phyloP scores from a whole-genome alignment of 129 eudicot genomes.

The Heracleum sosnowskyi region DNA sequence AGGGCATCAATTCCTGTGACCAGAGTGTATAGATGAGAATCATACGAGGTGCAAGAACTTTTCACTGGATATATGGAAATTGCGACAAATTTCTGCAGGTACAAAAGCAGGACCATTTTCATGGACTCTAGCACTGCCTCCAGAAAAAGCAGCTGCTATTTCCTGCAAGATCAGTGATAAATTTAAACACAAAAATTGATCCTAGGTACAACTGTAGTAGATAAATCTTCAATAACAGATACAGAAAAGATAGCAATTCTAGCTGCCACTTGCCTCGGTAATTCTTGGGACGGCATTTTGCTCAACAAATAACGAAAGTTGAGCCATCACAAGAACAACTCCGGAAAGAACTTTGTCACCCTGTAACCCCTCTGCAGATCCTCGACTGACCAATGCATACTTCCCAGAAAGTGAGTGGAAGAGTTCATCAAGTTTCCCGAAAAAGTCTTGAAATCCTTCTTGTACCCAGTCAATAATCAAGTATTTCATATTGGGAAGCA shows the following conservation, averaged over 20 bases:
- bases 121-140: conserved; percentile 51
- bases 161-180: conserved; percentile 41
- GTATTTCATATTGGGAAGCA: conserved; percentile 58
- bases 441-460: conserved; percentile 87
- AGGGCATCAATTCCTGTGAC: not conserved
- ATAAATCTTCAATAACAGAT: not conserved
- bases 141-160: conserved; percentile 71
- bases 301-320: conserved; percentile 66
- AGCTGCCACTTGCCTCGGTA: conserved; percentile 60
- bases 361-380: conserved; percentile 34
- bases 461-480: conserved; percentile 69
- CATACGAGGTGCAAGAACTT: conserved; percentile 80
- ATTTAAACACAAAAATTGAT: not conserved
- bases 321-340: conserved; percentile 80
- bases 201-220: not conserved
- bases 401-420: conserved; percentile 70
- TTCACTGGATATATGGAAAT: conserved; percentile 66
- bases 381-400: conserved; percentile 26
- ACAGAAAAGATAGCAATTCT: not conserved
- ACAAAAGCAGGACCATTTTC: conserved; percentile 74
- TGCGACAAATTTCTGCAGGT: conserved; percentile 90
- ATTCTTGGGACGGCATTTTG: conserved; percentile 78
- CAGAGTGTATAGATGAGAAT: not conserved
- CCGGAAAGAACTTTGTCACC: conserved; percentile 65
- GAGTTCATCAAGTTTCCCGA: conserved; percentile 46